phyloP scores from a whole-genome alignment of 1,284 basidiomycete genomes.

The Schizophyllum commune region DNA sequence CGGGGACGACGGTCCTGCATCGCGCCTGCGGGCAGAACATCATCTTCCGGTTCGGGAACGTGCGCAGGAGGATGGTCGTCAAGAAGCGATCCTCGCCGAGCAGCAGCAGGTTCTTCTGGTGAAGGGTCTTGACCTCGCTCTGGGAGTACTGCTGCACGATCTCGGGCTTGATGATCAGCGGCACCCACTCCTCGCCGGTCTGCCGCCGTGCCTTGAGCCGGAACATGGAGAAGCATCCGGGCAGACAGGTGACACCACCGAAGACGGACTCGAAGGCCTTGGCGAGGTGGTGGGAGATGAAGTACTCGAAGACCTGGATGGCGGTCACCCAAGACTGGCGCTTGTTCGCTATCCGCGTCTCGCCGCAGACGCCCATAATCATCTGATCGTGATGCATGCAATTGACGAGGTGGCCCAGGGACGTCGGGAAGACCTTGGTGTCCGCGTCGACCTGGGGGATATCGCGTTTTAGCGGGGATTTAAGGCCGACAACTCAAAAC shows the following conservation, averaged over 20 bases:
- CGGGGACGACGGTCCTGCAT: slow-evolving; percentile 94
- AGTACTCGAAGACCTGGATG: slow-evolving; percentile 98
- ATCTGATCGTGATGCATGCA: slow-evolving; percentile 97
- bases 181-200: slow-evolving; percentile 92
- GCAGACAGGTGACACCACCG: slow-evolving; percentile 98
- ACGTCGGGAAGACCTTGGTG: slow-evolving; percentile 86
- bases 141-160: slow-evolving; percentile 98
- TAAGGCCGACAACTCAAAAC: slow-evolving; percentile 19
- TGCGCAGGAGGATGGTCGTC: slow-evolving; percentile 89
- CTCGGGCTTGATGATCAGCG: slow-evolving; percentile 94
- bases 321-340: slow-evolving; percentile 96
- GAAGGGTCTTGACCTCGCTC: slow-evolving; percentile 86
- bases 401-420: slow-evolving; percentile 84
- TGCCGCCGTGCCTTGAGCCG: slow-evolving; percentile 88
- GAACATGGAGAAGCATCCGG: slow-evolving; percentile 99
- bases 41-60: slow-evolving; percentile 99
- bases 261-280: slow-evolving; percentile 99
- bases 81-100: slow-evolving; percentile 99
- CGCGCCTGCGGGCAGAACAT: slow-evolving; percentile 96
- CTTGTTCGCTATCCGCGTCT: slow-evolving; percentile 98
- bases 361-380: slow-evolving; percentile 99
- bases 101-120: slow-evolving; percentile 96
- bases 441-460: slow-evolving; percentile 87
- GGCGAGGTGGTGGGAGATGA: slow-evolving; percentile 96
- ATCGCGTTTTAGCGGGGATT: slow-evolving; percentile 11